These are phyloP conservation scores for Auricularia auricula-judae DNA, from an alignment of 768 basidiomycete species.

Conservation along the genomic window DNA sequence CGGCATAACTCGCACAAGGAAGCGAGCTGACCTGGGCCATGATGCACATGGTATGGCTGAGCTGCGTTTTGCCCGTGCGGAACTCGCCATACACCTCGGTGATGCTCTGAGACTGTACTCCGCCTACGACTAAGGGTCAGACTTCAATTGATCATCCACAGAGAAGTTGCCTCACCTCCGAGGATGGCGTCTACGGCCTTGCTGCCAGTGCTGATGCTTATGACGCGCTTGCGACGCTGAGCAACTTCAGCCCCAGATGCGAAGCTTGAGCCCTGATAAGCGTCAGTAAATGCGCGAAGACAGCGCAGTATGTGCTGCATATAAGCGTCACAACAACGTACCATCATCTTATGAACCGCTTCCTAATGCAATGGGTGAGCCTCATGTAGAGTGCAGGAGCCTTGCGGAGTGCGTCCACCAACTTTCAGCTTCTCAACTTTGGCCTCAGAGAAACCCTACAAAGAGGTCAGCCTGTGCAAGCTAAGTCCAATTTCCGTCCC, in stretches of 20 bases:
- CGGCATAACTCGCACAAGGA: neutral
- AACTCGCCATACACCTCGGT: constrained; percentile 97
- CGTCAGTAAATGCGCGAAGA: neutral
- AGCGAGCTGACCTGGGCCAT: constrained; percentile 41
- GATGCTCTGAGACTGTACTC: constrained; percentile 86
- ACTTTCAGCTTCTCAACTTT: constrained; percentile 98
- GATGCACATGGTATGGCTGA: constrained; percentile 92
- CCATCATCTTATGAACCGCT: constrained; percentile 79
- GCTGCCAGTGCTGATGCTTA: constrained; percentile 84
- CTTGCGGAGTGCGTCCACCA: constrained; percentile 5
- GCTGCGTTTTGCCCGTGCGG: constrained; percentile 90
- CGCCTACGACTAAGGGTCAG: constrained; percentile 18
- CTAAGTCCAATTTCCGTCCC: neutral
- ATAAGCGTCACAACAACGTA: constrained; percentile 18
- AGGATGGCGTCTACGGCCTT: constrained; percentile 83
- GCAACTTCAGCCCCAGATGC: constrained; percentile 86
- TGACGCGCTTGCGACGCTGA: constrained; percentile 70
- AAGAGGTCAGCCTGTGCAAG: neutral
- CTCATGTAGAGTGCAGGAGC: neutral
- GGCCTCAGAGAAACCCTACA: constrained; percentile 89
- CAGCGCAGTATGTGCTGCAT: neutral
- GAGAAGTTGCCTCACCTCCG: constrained; percentile 46
- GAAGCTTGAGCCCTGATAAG: constrained; percentile 73
- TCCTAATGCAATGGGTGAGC: constrained; percentile 38
- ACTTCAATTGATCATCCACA: neutral